Percentiles rank a stretch among this genome's conserved stretches.
Conservation (phyloP, 495 filamentous ascomycete genomes). For the Pyrenula aspistea region DNA sequence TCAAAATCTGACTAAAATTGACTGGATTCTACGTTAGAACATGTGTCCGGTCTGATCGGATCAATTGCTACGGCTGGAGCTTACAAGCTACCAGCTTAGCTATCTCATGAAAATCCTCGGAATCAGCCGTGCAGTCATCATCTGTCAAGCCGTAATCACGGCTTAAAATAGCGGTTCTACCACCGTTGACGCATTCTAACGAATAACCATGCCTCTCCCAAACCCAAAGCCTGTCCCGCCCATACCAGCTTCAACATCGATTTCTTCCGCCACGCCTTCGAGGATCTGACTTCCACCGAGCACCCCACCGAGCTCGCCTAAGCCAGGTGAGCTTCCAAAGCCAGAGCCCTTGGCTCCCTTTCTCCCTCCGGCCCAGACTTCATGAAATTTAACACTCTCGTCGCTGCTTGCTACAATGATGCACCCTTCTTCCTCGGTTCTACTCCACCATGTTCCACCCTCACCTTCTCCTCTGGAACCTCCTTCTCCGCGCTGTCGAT, state of each 20-base stretch:
- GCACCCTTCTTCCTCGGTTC: conserved; percentile 73
- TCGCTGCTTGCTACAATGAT: conserved; percentile 92
- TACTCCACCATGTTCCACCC: conserved; percentile 37
- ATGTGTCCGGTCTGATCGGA: too few species aligned
- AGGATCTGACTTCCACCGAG: conserved; percentile 83
- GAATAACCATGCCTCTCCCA: background rate
- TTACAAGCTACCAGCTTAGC: too few species aligned
- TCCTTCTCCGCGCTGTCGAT: background rate
- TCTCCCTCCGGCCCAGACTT: conserved; percentile 67
- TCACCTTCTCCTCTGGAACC: conserved; percentile 23
- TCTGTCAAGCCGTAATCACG: too few species aligned
- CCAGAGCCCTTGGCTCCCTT: conserved; percentile 49
- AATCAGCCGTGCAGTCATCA: too few species aligned
- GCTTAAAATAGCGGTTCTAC: too few species aligned
- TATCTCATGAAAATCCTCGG: too few species aligned
- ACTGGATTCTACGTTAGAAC: too few species aligned
- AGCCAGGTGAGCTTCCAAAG: conserved; percentile 13
- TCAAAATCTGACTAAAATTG: too few species aligned
- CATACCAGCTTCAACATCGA: background rate
- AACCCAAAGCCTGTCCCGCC: background rate
- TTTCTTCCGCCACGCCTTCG: conserved; percentile 44
- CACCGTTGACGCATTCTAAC: too few species aligned
- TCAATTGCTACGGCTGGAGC: too few species aligned
- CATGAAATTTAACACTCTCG: conserved; percentile 90
- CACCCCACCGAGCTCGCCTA: background rate